Evolutionary conservation across 768 basidiomycete genomes (phyloP), one percentile per base, ranked within the genome.

Genomic region (Suillus occidentalis): DNA sequence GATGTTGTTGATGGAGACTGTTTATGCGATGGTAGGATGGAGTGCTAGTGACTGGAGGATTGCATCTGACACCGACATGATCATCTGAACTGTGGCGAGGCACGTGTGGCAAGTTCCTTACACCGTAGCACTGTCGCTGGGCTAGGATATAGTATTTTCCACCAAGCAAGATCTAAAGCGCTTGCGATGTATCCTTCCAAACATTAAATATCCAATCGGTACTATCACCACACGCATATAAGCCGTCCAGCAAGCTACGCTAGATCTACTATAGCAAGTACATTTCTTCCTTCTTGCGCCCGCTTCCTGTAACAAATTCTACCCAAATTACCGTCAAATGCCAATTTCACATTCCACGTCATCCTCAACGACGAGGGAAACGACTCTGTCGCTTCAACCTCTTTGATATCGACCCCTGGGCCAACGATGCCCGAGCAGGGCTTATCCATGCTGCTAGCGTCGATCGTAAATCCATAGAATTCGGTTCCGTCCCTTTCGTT

Each of bases 311-410:
- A 58, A 28, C 57, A 58, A 6, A 58, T 39, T 25, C 57, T 58
- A 58, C 57, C 57, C 18, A 58, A 28, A 6, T 58, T 28, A 10
- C 57, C 57, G 6, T 58, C 25, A 10, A 58, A 58, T 18, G 57
- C 57, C 9, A 58, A 25, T 58, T 58, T 58, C 14, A 58, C 57
- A 12, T 58, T 58, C 57, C 57, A 58, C 9, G 57, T 58, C 57
- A 58, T 58, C 25, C 57, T 58, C 39, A 58, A 58, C 40, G 25
- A 58, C 18, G 57, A 58, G 25, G 57, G 57, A 18, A 40, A 58
- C 39, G 57, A 58, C 39, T 58, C 57, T 28, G 39, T 58, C 57
- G 39, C 57, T 58, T 58, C 57, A 18, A 58, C 57, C 39, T 58
- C 57, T 58, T 40, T 58, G 10, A 58, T 58, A 40, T 58, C 57